Conservation (phyloP, 1,139 yeast genomes). For the Candida sanyaensis region DNA sequence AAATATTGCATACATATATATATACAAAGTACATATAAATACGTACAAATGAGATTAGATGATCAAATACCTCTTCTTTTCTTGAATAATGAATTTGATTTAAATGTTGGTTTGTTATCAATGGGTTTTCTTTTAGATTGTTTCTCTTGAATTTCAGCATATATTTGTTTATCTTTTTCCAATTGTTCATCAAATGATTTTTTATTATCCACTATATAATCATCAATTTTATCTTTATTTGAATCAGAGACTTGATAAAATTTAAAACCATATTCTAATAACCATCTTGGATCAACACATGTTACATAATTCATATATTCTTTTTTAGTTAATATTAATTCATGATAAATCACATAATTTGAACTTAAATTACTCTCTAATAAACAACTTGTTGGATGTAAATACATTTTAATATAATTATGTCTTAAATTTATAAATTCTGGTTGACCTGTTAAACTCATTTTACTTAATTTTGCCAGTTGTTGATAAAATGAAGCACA, state of each 20-base stretch:
- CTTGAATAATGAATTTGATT: conserved; percentile 8
- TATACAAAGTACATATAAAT: no score
- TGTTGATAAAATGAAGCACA: conserved; percentile 83
- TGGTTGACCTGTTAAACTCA: conserved; percentile 51
- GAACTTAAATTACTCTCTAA: conserved; percentile 77
- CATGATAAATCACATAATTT: conserved; percentile 70
- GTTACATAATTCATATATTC: conserved; percentile 74
- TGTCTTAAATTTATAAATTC: conserved; percentile 72
- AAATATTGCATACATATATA: conserved; percentile 1
- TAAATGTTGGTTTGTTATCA: background rate
- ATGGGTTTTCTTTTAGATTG: background rate
- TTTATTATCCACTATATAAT: conserved; percentile 9
- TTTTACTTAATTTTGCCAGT: conserved; percentile 67
- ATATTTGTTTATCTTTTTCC: conserved; percentile 19
- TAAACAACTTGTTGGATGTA: conserved; percentile 88
- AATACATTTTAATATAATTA: conserved; percentile 70
- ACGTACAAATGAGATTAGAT: background rate
- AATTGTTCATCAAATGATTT: conserved; percentile 21
- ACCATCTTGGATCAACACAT: conserved; percentile 68
- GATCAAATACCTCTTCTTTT: conserved; percentile 10
- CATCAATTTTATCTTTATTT: conserved; percentile 1
- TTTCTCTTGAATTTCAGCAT: conserved; percentile 9
- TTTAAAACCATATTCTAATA: conserved; percentile 69
- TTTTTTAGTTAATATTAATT: conserved; percentile 61
- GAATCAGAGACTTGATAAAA: conserved; percentile 55